Conservation (phyloP, 2,329 filamentous ascomycete species). For the Trematosphaeria pertusa region DNA sequence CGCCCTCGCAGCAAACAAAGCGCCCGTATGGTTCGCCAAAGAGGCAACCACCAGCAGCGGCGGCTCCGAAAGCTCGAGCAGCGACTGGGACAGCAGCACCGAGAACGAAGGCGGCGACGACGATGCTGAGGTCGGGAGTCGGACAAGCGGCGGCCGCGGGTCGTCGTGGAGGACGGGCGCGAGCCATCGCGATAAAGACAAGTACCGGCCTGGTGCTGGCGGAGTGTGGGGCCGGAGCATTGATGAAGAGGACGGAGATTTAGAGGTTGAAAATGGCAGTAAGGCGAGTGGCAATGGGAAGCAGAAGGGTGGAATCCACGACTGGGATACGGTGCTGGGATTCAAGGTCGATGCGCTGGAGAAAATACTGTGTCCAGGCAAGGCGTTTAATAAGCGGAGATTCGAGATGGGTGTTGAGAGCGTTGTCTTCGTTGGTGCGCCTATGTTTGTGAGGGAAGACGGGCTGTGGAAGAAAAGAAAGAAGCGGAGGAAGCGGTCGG, state of each 20-base stretch:
- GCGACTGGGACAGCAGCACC: constrained; percentile 47
- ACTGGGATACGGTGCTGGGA: constrained; percentile 49
- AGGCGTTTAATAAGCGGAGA: constrained; percentile 48
- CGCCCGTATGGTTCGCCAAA: constrained; percentile 47
- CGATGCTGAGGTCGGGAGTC: constrained; percentile 42
- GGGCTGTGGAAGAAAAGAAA: constrained; percentile 49
- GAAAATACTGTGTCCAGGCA: constrained; percentile 48
- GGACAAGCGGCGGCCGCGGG: constrained; percentile 42
- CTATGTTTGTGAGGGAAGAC: constrained; percentile 51
- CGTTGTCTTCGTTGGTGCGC: constrained; percentile 49
- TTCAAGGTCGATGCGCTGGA: constrained; percentile 49
- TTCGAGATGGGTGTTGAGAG: constrained; percentile 51
- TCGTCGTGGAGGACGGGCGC: constrained; percentile 39
- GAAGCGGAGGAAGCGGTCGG: constrained; percentile 37
- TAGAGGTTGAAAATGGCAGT: constrained; percentile 14
- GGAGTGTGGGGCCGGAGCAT: constrained; percentile 43
- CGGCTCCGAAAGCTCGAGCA: constrained; percentile 40
- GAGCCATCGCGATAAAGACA: constrained; percentile 36
- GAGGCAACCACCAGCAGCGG: constrained; percentile 45
- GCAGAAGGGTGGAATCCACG: constrained; percentile 37
- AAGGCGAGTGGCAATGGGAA: constrained; percentile 19
- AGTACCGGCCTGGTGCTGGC: constrained; percentile 26
- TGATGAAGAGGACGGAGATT: constrained; percentile 43
- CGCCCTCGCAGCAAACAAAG: constrained; percentile 40
- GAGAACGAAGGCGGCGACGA: constrained; percentile 43